A percentile compares a stretch with the other conserved stretches of the same genome.
Conservation (phyloP, 805 yeast genomes). For the Ogataea dorogensis region DNA sequence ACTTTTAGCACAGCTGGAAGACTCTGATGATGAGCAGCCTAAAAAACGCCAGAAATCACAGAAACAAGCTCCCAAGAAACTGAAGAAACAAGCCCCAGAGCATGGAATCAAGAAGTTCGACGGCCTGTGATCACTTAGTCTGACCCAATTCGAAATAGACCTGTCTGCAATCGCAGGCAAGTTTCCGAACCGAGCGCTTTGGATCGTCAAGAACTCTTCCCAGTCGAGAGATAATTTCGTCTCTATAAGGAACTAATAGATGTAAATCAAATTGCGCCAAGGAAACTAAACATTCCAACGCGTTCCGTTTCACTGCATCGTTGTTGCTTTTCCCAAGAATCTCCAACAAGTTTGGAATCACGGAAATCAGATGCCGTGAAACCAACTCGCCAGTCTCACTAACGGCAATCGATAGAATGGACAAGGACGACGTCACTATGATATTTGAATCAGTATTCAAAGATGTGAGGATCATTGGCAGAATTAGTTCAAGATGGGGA, state of each 20-base stretch:
- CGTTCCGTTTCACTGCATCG: conserved; percentile 51
- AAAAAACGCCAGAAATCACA: conserved; percentile 35
- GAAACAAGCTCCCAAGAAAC: conserved; percentile 29
- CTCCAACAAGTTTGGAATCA: conserved; percentile 54
- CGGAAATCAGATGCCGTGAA: conserved; percentile 50
- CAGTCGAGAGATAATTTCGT: conserved; percentile 46
- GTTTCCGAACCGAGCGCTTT: conserved; percentile 70
- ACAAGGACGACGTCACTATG: conserved; percentile 26
- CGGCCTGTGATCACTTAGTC: conserved; percentile 40
- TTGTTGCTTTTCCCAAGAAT: conserved; percentile 26
- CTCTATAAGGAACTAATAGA: conserved; percentile 51
- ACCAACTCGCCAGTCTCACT: conserved; percentile 54
- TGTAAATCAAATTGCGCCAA: conserved; percentile 42
- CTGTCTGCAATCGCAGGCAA: conserved; percentile 80
- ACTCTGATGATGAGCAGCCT: conserved; percentile 26
- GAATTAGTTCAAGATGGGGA: conserved; percentile 60
- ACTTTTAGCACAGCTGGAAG: conserved; percentile 27
- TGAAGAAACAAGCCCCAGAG: conserved; percentile 50
- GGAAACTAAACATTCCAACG: conserved; percentile 58
- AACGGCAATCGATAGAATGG: conserved; percentile 37
- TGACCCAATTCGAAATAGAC: conserved; percentile 55
- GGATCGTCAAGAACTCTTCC: conserved; percentile 64
- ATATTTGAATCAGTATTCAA: conserved; percentile 30
- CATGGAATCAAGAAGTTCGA: conserved; percentile 69
- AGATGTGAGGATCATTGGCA: conserved; percentile 73